Base-by-base conservation (phyloP, 192 early-diverging fungal species). In the Gonapodya sp. region DNA sequence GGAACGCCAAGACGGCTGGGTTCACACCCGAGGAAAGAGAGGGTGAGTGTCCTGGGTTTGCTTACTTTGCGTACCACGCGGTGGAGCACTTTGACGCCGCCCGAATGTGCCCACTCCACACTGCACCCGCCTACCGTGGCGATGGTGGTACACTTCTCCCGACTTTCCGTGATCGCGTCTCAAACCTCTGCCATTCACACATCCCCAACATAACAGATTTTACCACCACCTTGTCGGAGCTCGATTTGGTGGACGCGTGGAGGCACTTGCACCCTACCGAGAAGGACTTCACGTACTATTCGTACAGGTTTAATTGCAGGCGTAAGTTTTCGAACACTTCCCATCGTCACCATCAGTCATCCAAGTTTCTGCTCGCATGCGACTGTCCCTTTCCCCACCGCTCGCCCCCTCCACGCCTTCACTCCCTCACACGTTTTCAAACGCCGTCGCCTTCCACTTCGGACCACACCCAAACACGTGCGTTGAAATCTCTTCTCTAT, bases 11-110 rank as follows among this genome's bases (percentile, higher is more conserved):
- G 86, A 86, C 93, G 18, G 88, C 95, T 0, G 95, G 95, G 32
- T 96, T 94, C 82, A 96, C 95, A 1, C 82, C 87, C 35, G 92
- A 95, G 83, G 95, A 96, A 86, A 89, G 95, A 74, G 83, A 83
- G 2, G 46, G 46, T 64, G 46, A 24, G 46, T 64, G 46, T 64
- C 46, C 79, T 1, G 79, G 73, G 36, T 79, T 79, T 79, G n/a
- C n/a, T n/a, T n/a, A n/a, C n/a, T n/a, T n/a, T n/a, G n/a, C n/a
- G n/a, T n/a, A n/a, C n/a, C n/a, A n/a, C n/a, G n/a, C n/a, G n/a
- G n/a, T n/a, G n/a, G 46, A 24, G 46, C 46, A 64, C 46, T 16
- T 64, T 64, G 24, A 64, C 46, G 24, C 46, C 46, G 8, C 8
- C 46, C 46, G 24, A 64, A 8, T 16, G 8, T 24, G 8, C 8